Evolutionary conservation across 2,329 filamentous ascomycete genomes (phyloP), one percentile per base, ranked within the genome.

Genomic region (Boeremia exigua): DNA sequence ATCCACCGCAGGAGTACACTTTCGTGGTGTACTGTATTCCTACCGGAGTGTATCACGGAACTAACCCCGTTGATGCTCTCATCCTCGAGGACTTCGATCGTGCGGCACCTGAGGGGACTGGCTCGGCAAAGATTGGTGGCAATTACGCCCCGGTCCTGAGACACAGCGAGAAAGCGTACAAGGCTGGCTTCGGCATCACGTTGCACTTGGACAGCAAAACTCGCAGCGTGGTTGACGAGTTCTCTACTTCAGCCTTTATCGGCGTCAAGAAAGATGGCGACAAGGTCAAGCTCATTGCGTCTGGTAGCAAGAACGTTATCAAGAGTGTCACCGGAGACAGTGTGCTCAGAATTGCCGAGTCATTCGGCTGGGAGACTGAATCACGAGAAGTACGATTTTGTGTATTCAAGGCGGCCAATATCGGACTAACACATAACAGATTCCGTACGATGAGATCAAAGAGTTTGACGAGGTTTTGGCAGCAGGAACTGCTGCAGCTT

Each of bases 51-150:
- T 98, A 97, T 80, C 94, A 98, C 77, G 94, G 95, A 33, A 86
- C 88, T 0, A 86, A 92, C 65, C 91, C 94, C 0, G 92, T 96
- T n/a, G 88, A 90, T 69, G 91, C 90, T 1, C 79, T 97, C 48
- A 90, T 98, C 56, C 82, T 98, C 2, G 94, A 98, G 69, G 89
- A 95, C 28, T 98, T 98, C 73, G 94, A 98, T 76, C 90, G 94
- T 28, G 86, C 93, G 0, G 94, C 94, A n/a, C 94, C 95, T 1
- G 86, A 92, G 67, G 94, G 94, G 0, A 96, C 91, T 0, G 94
- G 94, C 0, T 88, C 86, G 59, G 94, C 92, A n/a, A 98, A 98
- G 79, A 84, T 98, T 3, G 94, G 95, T 25, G 95, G 94, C 12
- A 98, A 98, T 79, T 98, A 98, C 73, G 94, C 93, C 9, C 94